A percentile compares a stretch with the other conserved stretches of the same genome.
Conservation (phyloP, 2,329 filamentous ascomycete genomes). For the Exophiala xenobiotica region DNA sequence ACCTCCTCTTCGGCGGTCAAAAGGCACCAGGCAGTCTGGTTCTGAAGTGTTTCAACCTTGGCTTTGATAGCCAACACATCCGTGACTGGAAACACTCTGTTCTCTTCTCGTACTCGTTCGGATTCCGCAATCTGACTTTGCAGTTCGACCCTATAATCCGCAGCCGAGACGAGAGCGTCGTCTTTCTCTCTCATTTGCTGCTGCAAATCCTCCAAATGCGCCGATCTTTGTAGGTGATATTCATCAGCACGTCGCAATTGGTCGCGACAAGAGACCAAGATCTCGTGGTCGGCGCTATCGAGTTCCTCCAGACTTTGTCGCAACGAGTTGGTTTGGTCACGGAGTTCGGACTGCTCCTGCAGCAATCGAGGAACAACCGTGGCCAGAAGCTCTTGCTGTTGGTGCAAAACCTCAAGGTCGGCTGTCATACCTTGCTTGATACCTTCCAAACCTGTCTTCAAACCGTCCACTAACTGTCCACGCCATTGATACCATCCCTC, state of each 20-base stretch:
- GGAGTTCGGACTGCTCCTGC: slow-evolving; percentile 61
- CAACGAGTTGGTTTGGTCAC: slow-evolving; percentile 64
- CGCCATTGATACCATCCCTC: slow-evolving; percentile 99
- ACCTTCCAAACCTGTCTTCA: slow-evolving; percentile 75
- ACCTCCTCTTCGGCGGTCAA: slow-evolving; percentile 36
- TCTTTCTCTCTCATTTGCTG: slow-evolving; percentile 67
- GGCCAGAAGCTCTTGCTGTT: slow-evolving; percentile 68
- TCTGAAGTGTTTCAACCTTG: slow-evolving; percentile 50
- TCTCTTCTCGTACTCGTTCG: slow-evolving; percentile 81
- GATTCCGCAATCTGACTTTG: slow-evolving; percentile 75
- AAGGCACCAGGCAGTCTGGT: slow-evolving; percentile 47
- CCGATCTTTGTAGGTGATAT: slow-evolving; percentile 69
- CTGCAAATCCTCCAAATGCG: slow-evolving; percentile 65
- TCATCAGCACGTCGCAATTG: slow-evolving; percentile 64
- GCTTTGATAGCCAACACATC: slow-evolving; percentile 80
- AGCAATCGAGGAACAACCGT: slow-evolving; percentile 65
- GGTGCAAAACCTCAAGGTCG: slow-evolving; percentile 66
- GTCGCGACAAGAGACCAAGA: slow-evolving; percentile 71
- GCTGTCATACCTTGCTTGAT: slow-evolving; percentile 73
- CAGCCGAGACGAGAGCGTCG: slow-evolving; percentile 60
- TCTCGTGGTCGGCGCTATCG: slow-evolving; percentile 58
- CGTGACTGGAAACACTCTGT: slow-evolving; percentile 79
- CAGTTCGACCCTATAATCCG: slow-evolving; percentile 67
- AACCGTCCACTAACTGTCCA: slow-evolving; percentile 77
- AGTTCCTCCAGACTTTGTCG: slow-evolving; percentile 71